These are phyloP conservation scores for Brassica carinata DNA, from an alignment of 345 rosid genomes.

Conservation along the genomic window DNA sequence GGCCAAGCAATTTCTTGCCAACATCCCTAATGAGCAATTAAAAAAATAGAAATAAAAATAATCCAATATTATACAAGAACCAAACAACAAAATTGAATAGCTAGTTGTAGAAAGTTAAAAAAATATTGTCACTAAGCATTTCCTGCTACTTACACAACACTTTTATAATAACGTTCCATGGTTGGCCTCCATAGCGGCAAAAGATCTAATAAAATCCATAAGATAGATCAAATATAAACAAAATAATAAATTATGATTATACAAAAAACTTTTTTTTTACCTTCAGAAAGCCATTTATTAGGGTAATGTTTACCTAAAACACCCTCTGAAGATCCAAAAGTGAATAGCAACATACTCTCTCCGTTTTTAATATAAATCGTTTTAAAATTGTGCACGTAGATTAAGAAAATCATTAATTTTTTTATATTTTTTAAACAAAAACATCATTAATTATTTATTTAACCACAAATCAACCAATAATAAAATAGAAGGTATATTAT, in stretches of 20 bases:
- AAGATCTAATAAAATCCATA: constrained; percentile 48
- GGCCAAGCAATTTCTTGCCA: constrained; percentile 52
- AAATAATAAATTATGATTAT: not conserved
- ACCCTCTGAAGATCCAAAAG: constrained; percentile 62
- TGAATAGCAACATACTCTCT: constrained; percentile 25
- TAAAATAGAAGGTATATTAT: too few relatives aligned
- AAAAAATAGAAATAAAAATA: not conserved
- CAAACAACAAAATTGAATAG: not conserved
- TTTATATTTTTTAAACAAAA: too few relatives aligned
- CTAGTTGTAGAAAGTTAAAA: not conserved
- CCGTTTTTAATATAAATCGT: too few relatives aligned
- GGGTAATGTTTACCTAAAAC: constrained; percentile 35
- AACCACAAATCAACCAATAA: too few relatives aligned
- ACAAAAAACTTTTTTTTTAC: constrained; percentile 32
- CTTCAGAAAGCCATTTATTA: constrained; percentile 78
- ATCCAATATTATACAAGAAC: constrained; percentile 5
- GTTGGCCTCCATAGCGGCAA: constrained; percentile 67
- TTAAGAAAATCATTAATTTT: too few relatives aligned
- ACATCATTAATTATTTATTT: too few relatives aligned
- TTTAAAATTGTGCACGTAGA: too few relatives aligned
- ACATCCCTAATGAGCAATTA: constrained; percentile 49
- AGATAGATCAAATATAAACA: not conserved
- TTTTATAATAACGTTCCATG: constrained; percentile 58
- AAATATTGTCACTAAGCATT: not conserved
- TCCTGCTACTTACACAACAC: constrained; percentile 49